Base-by-base conservation (phyloP, 1,284 basidiomycete species). In the Wolfiporia cocos region DNA sequence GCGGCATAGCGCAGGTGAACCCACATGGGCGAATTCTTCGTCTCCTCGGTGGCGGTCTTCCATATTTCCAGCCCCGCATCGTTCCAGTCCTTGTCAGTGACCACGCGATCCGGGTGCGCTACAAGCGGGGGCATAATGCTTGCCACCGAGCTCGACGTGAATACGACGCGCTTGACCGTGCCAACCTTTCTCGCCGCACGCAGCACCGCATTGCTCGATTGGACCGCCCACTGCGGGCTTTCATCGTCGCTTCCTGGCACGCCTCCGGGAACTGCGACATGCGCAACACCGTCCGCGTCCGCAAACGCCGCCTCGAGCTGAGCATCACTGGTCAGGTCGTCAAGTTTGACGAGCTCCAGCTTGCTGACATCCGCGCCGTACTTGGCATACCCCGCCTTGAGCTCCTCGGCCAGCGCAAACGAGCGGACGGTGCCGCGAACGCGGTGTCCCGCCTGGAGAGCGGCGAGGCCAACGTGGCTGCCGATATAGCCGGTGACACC, bases 401-500 rank as follows among this genome's bases (percentile, higher is more conserved):
- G 18, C 17, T 36, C 34, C 22, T 36, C 18, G 9, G 18, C 21
- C 5, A 15, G 34, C 5, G 7, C 19, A 21, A 36, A 20, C 10
- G 11, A 18, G 17, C 34, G 34, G 9, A 36, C 34, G 17, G 34
- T 36, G 5, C 34, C 34, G 34, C 34, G 34, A 5, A 36, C 34
- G 20, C 34, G 34, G 17, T 36, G 20, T 18, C 34, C 34, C 5
- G 34, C 34, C 15, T 36, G 34, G 34, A 36, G 34, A 7, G 34
- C 34, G 11, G 15, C 34, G 17, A 36, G 17, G 7, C 34, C 34
- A 21, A 36, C 21, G 20, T 36, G 34, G 34, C 34, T 36, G 7
- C 9, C 34, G 34, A 36, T 21, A 17, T 36, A 36, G 34, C 34
- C 34, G 7, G 34, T 36, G 34, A 36, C 22, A 7, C 34, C 34